Evolutionary conservation across 352 stramenopile genomes (phyloP).

Genomic region (Globisporangium mamillatum): DNA sequence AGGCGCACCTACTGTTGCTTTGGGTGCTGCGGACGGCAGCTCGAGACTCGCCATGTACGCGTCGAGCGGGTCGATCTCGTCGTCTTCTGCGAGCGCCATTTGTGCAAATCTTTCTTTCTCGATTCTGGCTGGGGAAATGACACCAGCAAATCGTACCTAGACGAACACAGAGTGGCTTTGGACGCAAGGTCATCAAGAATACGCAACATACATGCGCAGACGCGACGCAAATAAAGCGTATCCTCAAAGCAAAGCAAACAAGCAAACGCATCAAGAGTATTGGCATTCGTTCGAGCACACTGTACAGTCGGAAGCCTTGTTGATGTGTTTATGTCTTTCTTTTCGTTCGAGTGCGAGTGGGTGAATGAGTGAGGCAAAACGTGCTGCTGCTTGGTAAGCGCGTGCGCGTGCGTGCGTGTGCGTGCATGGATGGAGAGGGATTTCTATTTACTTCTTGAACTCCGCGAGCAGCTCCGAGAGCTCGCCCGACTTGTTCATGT

Average conservation of each 20-base stretch:
- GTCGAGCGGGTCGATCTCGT: slow-evolving; percentile 67
- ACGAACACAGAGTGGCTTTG: no score
- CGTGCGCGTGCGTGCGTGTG: neutral
- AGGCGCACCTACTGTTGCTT: neutral
- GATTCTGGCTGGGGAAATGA: neutral
- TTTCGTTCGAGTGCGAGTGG: neutral
- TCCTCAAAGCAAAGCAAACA: no score
- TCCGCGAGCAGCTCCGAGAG: slow-evolving; percentile 86
- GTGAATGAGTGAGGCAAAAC: neutral
- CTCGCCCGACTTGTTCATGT: slow-evolving; percentile 93
- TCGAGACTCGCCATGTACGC: slow-evolving; percentile 76
- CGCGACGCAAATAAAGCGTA: no score
- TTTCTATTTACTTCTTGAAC: slow-evolving; percentile 57
- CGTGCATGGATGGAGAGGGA: no score
- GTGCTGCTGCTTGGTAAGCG: neutral
- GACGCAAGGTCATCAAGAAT: no score
- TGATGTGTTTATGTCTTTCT: neutral
- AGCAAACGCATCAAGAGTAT: neutral
- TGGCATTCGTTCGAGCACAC: neutral
- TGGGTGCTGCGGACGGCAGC: slow-evolving; percentile 17
- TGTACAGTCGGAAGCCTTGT: neutral
- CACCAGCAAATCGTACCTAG: neutral
- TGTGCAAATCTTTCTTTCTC: neutral
- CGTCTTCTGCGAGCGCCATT: slow-evolving; percentile 21
- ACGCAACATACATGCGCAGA: no score